Percentiles rank a stretch among this genome's conserved stretches.
phyloP scores from a whole-genome alignment of 2,329 filamentous ascomycete species.

The Claviceps quebecensis region DNA sequence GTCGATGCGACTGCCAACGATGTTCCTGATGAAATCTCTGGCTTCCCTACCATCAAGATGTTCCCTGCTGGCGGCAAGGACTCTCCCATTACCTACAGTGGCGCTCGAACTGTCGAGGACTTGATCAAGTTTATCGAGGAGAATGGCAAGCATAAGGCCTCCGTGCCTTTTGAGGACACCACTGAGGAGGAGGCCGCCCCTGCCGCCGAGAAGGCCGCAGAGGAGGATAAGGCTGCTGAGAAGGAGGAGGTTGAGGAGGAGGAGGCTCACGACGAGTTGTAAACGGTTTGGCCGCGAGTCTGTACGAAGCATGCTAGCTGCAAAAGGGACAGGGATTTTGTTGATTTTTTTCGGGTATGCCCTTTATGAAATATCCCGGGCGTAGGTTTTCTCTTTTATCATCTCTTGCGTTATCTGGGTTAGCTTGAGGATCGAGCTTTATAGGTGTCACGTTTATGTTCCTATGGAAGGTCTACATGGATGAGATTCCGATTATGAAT shows the following conservation, averaged over 20 bases:
- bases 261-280: constrained; percentile 56
- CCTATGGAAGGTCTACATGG: constrained; percentile 9
- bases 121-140: constrained; percentile 85
- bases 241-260: constrained; percentile 24
- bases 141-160: constrained; percentile 80
- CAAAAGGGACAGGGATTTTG: constrained; percentile 7
- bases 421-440: constrained; percentile 11
- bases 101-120: constrained; percentile 80
- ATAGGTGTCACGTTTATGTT: constrained; percentile 12
- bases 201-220: constrained; percentile 33
- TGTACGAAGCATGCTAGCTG: background rate
- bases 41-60: constrained; percentile 98
- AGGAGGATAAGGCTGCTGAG: constrained; percentile 30
- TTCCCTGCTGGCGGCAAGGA: constrained; percentile 84
- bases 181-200: constrained; percentile 42
- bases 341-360: constrained; percentile 7
- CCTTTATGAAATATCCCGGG: constrained; percentile 19
- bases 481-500: background rate
- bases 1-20: constrained; percentile 94
- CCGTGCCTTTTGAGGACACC: constrained; percentile 43
- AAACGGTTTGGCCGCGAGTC: constrained; percentile 23
- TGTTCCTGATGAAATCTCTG: constrained; percentile 88
- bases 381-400: constrained; percentile 11
- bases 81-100: constrained; percentile 72
- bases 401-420: background rate